Evolutionary conservation across 352 stramenopile species (phyloP).

Genomic region (Phytophthora ohioensis): DNA sequence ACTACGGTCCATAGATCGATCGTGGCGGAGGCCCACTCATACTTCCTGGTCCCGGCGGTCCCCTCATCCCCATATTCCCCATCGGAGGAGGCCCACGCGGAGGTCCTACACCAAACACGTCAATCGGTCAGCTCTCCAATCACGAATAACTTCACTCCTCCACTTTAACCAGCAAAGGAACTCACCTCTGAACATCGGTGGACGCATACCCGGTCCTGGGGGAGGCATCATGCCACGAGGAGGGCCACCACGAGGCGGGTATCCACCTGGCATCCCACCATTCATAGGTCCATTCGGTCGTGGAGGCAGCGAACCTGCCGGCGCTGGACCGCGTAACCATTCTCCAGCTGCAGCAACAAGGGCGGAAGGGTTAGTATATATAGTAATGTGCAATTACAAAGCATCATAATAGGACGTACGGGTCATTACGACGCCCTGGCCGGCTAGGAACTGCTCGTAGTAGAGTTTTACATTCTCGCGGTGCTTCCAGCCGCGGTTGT

Average conservation of each 20-base stretch:
- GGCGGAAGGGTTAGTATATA: neutral
- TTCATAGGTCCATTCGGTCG: slow-evolving; percentile 44
- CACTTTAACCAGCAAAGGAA: neutral
- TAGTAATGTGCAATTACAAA: neutral
- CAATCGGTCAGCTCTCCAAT: neutral
- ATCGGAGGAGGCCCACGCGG: slow-evolving; percentile 60
- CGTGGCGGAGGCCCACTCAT: slow-evolving; percentile 50
- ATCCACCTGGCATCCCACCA: slow-evolving; percentile 60
- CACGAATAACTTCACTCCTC: neutral
- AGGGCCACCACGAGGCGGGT: slow-evolving; percentile 68
- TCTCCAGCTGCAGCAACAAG: slow-evolving; percentile 60
- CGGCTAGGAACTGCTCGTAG: slow-evolving; percentile 91
- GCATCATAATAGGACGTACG: slow-evolving; percentile 47
- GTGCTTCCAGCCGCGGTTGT: slow-evolving; percentile 96
- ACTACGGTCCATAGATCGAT: slow-evolving; percentile 84
- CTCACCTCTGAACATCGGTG: slow-evolving; percentile 70
- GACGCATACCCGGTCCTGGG: slow-evolving; percentile 66
- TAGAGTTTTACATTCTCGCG: slow-evolving; percentile 95
- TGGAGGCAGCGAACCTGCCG: slow-evolving; percentile 55
- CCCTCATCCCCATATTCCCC: slow-evolving; percentile 47
- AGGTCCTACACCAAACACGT: slow-evolving; percentile 40
- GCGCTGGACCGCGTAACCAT: slow-evolving; percentile 64
- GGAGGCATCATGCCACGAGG: slow-evolving; percentile 83
- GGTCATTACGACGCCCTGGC: slow-evolving; percentile 80
- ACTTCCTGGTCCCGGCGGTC: slow-evolving; percentile 33